Base-by-base conservation (phyloP, 148 eudicot species). In the Heliosperma pusillum region DNA sequence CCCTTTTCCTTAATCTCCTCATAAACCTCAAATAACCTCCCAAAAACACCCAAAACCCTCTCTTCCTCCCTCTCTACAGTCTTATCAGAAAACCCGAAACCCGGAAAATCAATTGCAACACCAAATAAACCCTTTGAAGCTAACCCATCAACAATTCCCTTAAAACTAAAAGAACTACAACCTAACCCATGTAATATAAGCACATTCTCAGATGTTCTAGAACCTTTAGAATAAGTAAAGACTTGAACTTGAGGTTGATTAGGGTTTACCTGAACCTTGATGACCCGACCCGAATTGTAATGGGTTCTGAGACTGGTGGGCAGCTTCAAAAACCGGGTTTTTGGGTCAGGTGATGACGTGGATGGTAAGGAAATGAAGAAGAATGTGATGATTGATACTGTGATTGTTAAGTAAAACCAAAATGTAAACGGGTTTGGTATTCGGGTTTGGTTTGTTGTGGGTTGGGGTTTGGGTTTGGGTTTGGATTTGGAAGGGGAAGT, bases 31-130 rank as follows among this genome's bases (percentile, higher is more conserved):
- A 82, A 77, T 47, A 91, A 13, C 81, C 82, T 80, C 72, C 79
- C 88, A 0, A 90, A 86, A 80, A 71, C 72, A 3, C 57, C 69
- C 29, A 16, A 7, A 24, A 50, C 60, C 40, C 68, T 62, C 80
- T 88, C 96, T 42, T 81, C 86, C 72, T 79, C 83, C 72, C 83
- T 88, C 64, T 55, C 76, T 62, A 81, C 76, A 15, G 86, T 78
- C 69, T 88, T 91, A 64, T 91, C 98, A 15, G 98, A 94, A 82
- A 94, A 94, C 56, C 98, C 98, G 5, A 91, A 94, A 74, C 98
- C 98, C 7, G 98, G 98, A 4, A 94, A 81, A 69, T 94, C 98
- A 2, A 94, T 73, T 0, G 96, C 96, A 2, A 85, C 80, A 1
- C 83, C 90, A 36, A 72, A 87, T 10, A 90, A 84, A 19, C 90